Base-by-base conservation (phyloP, 345 rosid genomes). In the Rhizophora mangle region DNA sequence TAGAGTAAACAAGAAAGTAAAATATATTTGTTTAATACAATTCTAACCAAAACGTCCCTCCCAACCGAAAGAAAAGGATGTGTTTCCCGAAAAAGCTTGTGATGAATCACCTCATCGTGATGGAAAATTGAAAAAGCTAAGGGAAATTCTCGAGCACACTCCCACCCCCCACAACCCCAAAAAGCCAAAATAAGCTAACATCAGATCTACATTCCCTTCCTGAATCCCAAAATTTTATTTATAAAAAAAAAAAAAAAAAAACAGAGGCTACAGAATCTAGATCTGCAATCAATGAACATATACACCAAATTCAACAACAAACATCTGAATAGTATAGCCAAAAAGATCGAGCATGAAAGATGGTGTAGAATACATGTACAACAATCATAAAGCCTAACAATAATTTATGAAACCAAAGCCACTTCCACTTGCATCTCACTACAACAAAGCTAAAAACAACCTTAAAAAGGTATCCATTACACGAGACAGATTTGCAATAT, bases 281-380 rank as follows among this genome's bases (percentile, higher is more conserved):
- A 76, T 67, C 80, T 27, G 47, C 64, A 34, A 58, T 24, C 75
- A 27, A 63, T 29, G 34, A 13, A 43, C 4, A 13, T 3, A 43
- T 3, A 43, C 5, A 3, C 19, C 49, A 43, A 13, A 43, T 43
- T 43, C 49, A 39, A 61, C 3, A 26, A 31, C 3, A 30, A 2
- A 16, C 8, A 26, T 5, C 26, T 7, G 15, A 2, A 32, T 21
- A 13, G 32, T 20, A 67, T 21, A 46, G 37, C 66, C 11, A 31
- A 22, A 57, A 31, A 55, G 8, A 54, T 16, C 31, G n/a, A 63
- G 18, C 61, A 55, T 22, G 37, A 37, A 30, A 58, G 49, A 22
- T 27, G 64, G 46, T 60, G 15, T 43, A 13, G 49, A 43, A 43
- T 11, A 43, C 49, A 43, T 4, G 49, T 43, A 13, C 5, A 15